phyloP scores from a whole-genome alignment of 2,329 filamentous ascomycete species.

The Fonsecaea monophora region DNA sequence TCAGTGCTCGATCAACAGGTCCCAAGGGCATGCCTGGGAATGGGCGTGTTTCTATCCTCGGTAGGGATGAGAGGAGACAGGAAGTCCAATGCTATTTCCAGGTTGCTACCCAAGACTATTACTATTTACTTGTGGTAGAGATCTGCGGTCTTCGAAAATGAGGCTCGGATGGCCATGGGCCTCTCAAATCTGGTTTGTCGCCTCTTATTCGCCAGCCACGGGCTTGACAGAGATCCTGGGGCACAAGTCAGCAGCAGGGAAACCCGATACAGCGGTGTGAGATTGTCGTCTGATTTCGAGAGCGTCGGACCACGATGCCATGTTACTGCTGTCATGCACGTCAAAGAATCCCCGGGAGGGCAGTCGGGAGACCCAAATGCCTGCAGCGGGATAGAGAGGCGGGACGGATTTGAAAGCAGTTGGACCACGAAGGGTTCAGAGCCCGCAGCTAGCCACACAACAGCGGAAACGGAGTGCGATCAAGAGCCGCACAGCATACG shows the following conservation, averaged over 20 bases:
- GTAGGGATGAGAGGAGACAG: slow-evolving; percentile 4
- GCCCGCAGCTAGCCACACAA: not conserved
- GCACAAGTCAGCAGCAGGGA: not conserved
- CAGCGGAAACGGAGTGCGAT: slow-evolving; percentile 11
- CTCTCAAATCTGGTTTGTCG: not conserved
- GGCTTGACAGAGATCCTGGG: not conserved
- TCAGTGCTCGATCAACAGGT: not conserved
- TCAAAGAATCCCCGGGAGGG: slow-evolving; percentile 22
- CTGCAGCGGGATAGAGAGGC: not conserved
- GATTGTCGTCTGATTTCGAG: slow-evolving; percentile 6
- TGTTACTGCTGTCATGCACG: slow-evolving; percentile 35
- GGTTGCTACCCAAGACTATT: slow-evolving; percentile 7
- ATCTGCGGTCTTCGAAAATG: slow-evolving; percentile 9
- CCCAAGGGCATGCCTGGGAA: not conserved
- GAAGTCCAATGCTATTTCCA: not conserved
- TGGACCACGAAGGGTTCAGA: slow-evolving; percentile 14
- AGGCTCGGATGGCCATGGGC: slow-evolving; percentile 3
- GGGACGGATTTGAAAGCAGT: slow-evolving; percentile 11
- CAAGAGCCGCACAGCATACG: not conserved
- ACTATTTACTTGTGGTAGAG: not conserved
- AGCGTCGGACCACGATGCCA: slow-evolving; percentile 9
- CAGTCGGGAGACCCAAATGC: slow-evolving; percentile 14
- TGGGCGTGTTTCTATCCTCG: not conserved
- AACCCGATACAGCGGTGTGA: slow-evolving; percentile 6
- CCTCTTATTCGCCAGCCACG: not conserved